These are phyloP conservation scores for Stenogyne calaminthoides DNA, from an alignment of 305 asterid species.

Conservation along the genomic window DNA sequence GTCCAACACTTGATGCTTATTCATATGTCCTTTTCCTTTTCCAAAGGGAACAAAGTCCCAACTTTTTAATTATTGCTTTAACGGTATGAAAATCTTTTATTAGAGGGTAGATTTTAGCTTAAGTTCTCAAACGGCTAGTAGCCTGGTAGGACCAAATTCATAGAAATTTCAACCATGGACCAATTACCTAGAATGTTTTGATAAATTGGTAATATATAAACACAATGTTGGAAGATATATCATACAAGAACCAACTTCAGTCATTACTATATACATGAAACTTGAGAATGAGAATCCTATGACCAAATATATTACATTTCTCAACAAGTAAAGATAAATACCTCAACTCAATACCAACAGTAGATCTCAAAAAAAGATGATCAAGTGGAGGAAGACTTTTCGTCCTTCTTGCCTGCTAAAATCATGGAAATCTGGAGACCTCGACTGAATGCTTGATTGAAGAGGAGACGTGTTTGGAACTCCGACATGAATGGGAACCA, in stretches of 20 bases:
- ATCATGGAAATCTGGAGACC: constrained; percentile 99
- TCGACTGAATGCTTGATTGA: constrained; percentile 95
- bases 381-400: constrained; percentile 44
- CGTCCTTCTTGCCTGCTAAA: constrained; percentile 84
- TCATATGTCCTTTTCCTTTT: background rate
- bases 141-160: no score
- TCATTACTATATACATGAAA: background rate
- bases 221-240: background rate
- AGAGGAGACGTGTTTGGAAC: constrained; percentile 87
- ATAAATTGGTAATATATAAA: background rate
- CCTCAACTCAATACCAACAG: background rate
- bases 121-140: no score
- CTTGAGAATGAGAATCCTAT: background rate
- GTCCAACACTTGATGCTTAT: constrained; percentile 20
- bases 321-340: background rate
- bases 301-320: background rate
- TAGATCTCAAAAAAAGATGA: background rate
- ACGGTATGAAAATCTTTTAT: constrained; percentile 16
- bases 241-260: background rate
- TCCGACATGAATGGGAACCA: constrained; percentile 98
- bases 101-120: background rate
- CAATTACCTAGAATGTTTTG: background rate
- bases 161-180: background rate
- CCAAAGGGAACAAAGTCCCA: background rate
- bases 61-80: background rate